Evolutionary conservation across 2,329 filamentous ascomycete genomes (phyloP).

Genomic region (Kalmusia sp.): DNA sequence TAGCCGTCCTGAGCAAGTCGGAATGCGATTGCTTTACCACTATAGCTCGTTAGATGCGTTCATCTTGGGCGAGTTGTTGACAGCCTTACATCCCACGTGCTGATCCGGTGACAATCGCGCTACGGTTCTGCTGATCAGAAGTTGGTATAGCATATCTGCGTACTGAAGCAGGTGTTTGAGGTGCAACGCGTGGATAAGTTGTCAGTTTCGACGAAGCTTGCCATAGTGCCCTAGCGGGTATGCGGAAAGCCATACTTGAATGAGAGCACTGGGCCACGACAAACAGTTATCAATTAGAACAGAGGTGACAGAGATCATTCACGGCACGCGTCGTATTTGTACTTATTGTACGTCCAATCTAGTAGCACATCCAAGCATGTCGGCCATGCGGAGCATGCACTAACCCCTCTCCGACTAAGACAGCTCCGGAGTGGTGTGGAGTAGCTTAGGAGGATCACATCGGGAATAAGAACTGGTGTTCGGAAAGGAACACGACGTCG

Average conservation of each 20-base stretch:
- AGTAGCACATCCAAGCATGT: constrained; percentile 11
- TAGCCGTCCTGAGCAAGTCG: constrained; percentile 71
- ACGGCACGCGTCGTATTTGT: constrained; percentile 13
- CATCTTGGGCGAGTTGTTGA: background rate
- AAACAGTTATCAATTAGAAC: background rate
- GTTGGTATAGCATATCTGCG: constrained; percentile 35
- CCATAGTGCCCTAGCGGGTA: constrained; percentile 28
- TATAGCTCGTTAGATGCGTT: constrained; percentile 30
- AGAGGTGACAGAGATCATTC: background rate
- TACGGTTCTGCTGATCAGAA: constrained; percentile 27
- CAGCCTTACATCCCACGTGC: constrained; percentile 46
- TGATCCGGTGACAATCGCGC: constrained; percentile 49
- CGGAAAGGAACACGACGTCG: no score
- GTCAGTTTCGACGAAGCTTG: constrained; percentile 24
- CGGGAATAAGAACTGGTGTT: constrained; percentile 15
- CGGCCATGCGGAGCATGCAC: constrained; percentile 34
- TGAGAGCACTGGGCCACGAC: background rate
- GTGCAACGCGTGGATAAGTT: constrained; percentile 16
- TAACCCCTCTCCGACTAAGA: constrained; percentile 30
- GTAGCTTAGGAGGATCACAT: constrained; percentile 12
- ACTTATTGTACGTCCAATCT: constrained; percentile 1
- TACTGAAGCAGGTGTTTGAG: constrained; percentile 23
- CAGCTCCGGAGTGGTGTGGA: constrained; percentile 8
- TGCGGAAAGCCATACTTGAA: constrained; percentile 33
- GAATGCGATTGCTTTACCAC: constrained; percentile 68